Evolutionary conservation across 495 filamentous ascomycete genomes (phyloP).

Genomic region (Penicillium bovifimosum): DNA sequence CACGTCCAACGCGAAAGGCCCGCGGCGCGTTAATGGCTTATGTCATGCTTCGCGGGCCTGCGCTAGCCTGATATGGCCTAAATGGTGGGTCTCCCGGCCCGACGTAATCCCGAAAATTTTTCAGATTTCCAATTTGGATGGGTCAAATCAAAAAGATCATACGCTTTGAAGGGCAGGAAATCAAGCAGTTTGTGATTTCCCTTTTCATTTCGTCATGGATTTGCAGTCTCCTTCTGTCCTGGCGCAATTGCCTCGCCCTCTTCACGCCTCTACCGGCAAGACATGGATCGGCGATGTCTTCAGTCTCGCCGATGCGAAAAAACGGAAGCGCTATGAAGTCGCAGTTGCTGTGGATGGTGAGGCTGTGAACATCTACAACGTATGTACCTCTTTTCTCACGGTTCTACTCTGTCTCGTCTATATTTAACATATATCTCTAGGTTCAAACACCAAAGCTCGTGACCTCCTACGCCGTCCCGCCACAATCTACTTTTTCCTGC

Average conservation of each 20-base stretch:
- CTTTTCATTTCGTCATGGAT: constrained; percentile 32
- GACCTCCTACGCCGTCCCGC: constrained; percentile 80
- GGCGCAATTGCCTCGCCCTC: constrained; percentile 59
- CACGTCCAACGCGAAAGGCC: constrained; percentile 25
- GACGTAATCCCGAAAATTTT: constrained; percentile 42
- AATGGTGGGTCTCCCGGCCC: constrained; percentile 17
- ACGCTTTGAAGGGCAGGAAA: constrained; percentile 21
- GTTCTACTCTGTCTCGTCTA: neutral
- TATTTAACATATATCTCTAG: constrained; percentile 37
- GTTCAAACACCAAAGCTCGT: constrained; percentile 73
- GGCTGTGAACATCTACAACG: constrained; percentile 88
- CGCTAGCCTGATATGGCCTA: constrained; percentile 13
- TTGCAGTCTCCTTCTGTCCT: constrained; percentile 50
- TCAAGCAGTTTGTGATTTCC: constrained; percentile 4
- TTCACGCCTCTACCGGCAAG: constrained; percentile 54
- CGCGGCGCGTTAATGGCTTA: constrained; percentile 23
- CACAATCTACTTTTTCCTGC: constrained; percentile 72
- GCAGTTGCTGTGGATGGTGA: constrained; percentile 86
- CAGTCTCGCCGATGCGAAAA: constrained; percentile 64
- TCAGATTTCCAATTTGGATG: constrained; percentile 31
- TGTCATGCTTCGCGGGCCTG: constrained; percentile 6
- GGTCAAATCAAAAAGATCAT: constrained; percentile 19
- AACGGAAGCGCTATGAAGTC: constrained; percentile 82
- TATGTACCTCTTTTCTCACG: constrained; percentile 33
- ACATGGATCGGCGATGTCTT: constrained; percentile 66